A percentile compares a stretch with the other conserved stretches of the same genome.
Conservation (phyloP, 2,329 filamentous ascomycete species). For the Claviceps maximensis region DNA sequence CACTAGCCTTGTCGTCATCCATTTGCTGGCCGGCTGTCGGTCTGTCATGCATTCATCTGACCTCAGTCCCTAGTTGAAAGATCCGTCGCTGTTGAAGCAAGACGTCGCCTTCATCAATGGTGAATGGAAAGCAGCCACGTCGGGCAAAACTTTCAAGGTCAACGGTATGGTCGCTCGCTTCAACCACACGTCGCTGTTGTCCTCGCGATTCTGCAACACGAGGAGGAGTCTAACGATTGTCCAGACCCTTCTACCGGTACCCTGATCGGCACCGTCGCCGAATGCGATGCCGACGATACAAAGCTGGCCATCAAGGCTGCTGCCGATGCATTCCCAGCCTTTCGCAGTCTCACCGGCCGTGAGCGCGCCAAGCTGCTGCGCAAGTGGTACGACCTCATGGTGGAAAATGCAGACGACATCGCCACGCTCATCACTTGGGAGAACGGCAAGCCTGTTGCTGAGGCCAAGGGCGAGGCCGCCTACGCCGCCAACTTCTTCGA, state of each 20-base stretch:
- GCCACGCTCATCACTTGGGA: constrained; percentile 79
- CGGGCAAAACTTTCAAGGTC: constrained; percentile 85
- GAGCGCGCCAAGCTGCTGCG: constrained; percentile 62
- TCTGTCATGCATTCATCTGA: neutral
- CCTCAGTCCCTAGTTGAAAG: constrained; percentile 46
- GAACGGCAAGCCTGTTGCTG: constrained; percentile 72
- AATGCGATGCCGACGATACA: constrained; percentile 68
- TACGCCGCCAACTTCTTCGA: constrained; percentile 67
- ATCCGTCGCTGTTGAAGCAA: constrained; percentile 71
- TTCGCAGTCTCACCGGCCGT: constrained; percentile 58
- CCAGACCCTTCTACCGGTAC: constrained; percentile 68
- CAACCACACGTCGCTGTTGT: too few species aligned
- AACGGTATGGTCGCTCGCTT: constrained; percentile 34
- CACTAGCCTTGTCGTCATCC: neutral
- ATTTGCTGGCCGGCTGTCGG: too few species aligned
- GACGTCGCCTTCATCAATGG: constrained; percentile 80
- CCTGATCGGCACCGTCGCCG: constrained; percentile 70
- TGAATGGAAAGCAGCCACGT: constrained; percentile 75
- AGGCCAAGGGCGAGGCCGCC: constrained; percentile 57
- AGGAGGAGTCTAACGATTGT: neutral
- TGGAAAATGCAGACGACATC: constrained; percentile 67
- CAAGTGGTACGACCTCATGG: constrained; percentile 70
- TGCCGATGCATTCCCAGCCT: constrained; percentile 56
- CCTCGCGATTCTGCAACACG: neutral
- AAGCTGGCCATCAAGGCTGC: constrained; percentile 76